phyloP scores from a whole-genome alignment of 371 early-diverging fungal genomes.

The Rhizopus sp. region DNA sequence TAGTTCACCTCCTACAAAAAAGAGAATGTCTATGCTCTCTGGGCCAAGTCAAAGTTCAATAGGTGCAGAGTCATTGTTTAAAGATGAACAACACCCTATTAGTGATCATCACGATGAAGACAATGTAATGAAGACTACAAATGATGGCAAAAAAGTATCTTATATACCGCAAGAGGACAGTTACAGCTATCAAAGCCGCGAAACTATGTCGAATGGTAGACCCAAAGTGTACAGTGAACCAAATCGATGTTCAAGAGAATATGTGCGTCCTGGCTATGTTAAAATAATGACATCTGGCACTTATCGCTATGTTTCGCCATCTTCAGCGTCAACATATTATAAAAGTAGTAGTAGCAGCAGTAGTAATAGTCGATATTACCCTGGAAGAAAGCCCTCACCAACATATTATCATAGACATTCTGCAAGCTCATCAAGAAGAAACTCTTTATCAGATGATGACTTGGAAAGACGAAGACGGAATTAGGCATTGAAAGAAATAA shows the following conservation, averaged over 20 bases:
- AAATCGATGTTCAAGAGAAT: slow-evolving; percentile 7
- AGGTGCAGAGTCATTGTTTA: neutral
- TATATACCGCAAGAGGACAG: neutral
- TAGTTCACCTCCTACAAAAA: neutral
- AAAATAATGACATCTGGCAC: neutral
- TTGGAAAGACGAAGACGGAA: neutral
- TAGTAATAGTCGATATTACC: slow-evolving; percentile 5
- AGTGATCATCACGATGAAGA: neutral
- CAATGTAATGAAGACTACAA: no score
- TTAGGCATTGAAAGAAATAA: neutral
- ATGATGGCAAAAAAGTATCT: neutral
- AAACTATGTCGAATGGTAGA: neutral
- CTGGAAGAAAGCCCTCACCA: slow-evolving; percentile 1
- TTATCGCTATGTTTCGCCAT: slow-evolving; percentile 1
- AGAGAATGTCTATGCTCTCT: neutral
- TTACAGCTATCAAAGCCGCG: slow-evolving; percentile 7
- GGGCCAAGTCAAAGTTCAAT: neutral
- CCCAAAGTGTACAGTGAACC: neutral
- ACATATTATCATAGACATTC: slow-evolving; percentile 3
- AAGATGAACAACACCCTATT: neutral
- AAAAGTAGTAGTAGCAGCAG: neutral
- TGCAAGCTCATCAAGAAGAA: slow-evolving; percentile 3
- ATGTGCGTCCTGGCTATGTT: slow-evolving; percentile 13
- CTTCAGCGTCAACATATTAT: slow-evolving; percentile 1
- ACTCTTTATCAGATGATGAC: slow-evolving; percentile 1